Conservation (phyloP, 2,329 filamentous ascomycete genomes). For the Xylaria sp. region DNA sequence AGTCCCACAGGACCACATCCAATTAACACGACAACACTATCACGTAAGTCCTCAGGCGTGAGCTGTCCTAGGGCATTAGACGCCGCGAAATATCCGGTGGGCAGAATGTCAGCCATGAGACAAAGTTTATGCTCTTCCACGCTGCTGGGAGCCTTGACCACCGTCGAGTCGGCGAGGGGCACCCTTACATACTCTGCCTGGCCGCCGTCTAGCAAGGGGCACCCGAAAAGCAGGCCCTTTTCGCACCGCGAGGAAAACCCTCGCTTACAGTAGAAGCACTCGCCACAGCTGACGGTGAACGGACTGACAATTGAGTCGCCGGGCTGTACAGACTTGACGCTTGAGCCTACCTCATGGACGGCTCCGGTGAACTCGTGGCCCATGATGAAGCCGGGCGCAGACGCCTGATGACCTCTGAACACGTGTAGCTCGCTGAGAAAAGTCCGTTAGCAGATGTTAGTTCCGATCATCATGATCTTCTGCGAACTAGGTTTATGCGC, state of each 20-base stretch:
- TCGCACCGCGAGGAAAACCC: conserved; percentile 37
- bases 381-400: conserved; percentile 37
- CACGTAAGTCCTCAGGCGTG: conserved; percentile 14
- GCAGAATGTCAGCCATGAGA: conserved; percentile 39
- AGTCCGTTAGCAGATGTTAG: neutral
- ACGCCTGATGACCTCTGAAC: conserved; percentile 35
- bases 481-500: neutral
- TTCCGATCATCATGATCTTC: neutral
- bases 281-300: conserved; percentile 38
- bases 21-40: conserved; percentile 34
- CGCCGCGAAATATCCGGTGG: conserved; percentile 38
- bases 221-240: conserved; percentile 36
- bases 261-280: conserved; percentile 36
- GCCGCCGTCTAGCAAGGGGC: conserved; percentile 34
- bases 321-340: conserved; percentile 22
- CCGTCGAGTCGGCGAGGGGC: conserved; percentile 35
- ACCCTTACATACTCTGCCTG: conserved; percentile 38
- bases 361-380: conserved; percentile 39
- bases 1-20: conserved; percentile 38
- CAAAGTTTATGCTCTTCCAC: conserved; percentile 34
- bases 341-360: conserved; percentile 25
- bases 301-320: conserved; percentile 35
- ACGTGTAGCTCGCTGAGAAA: conserved; percentile 35
- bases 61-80: conserved; percentile 27
- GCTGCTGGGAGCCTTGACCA: conserved; percentile 28